A percentile compares a stretch with the other conserved stretches of the same genome.
phyloP scores from a whole-genome alignment of 2,329 filamentous ascomycete genomes.

The Exophiala phaeomuriformis region DNA sequence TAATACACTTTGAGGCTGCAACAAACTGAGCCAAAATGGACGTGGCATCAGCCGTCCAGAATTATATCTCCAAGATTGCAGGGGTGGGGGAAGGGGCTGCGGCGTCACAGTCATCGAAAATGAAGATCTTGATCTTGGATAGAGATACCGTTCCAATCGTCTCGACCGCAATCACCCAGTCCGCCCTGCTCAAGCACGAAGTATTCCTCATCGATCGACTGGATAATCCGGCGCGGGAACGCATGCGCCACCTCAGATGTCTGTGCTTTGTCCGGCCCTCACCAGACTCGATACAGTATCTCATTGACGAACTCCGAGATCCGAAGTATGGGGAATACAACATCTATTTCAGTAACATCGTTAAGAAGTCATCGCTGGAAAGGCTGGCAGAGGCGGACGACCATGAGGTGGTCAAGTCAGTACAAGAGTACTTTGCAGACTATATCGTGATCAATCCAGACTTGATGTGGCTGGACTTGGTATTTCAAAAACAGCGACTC shows the following conservation, averaged over 20 bases:
- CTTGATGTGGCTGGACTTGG: slow-evolving; percentile 71
- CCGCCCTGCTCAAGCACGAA: slow-evolving; percentile 87
- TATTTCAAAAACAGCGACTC: slow-evolving; percentile 64
- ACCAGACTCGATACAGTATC: slow-evolving; percentile 80
- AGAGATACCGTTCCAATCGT: slow-evolving; percentile 89
- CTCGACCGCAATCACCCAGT: slow-evolving; percentile 93
- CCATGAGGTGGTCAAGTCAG: slow-evolving; percentile 87
- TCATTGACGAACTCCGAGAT: slow-evolving; percentile 91
- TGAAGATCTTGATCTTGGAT: slow-evolving; percentile 95
- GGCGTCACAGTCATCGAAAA: slow-evolving; percentile 67
- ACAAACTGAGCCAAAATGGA: slow-evolving; percentile 58
- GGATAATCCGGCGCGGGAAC: slow-evolving; percentile 82
- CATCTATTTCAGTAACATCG: slow-evolving; percentile 94
- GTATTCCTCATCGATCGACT: slow-evolving; percentile 96
- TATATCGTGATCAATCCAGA: slow-evolving; percentile 94
- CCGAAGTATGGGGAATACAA: slow-evolving; percentile 98
- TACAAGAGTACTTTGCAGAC: slow-evolving; percentile 95
- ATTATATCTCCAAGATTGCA: slow-evolving; percentile 96
- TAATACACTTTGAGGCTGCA: neutral
- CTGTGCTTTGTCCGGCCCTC: slow-evolving; percentile 90
- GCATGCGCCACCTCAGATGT: slow-evolving; percentile 95
- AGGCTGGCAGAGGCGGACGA: slow-evolving; percentile 92
- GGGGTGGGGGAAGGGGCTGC: slow-evolving; percentile 65
- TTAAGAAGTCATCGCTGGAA: slow-evolving; percentile 92
- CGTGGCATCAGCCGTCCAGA: slow-evolving; percentile 81